Base-by-base conservation (phyloP, 169 alveolate genomes). In the Hepatocystis sp. region DNA sequence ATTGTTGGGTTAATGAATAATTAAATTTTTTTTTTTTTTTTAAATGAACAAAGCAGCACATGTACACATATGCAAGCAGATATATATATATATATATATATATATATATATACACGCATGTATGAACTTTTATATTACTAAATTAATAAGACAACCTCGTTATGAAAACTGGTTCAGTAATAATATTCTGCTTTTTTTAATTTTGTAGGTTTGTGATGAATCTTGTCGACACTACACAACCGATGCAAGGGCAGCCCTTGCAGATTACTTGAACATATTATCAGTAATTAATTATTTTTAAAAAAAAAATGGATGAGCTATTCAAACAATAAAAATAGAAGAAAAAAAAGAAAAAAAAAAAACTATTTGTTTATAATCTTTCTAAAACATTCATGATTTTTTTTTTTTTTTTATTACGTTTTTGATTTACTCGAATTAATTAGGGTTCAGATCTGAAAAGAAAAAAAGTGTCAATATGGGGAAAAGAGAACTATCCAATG, bases 1-100 rank as follows among this genome's bases (percentile, higher is more conserved):
- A 98, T 92, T 97, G 99, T 86, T 98, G 99, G 99, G 97, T 98
- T 19, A 95, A 99, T 68, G 98, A 96, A 55, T 19, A 25, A 5
- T 27, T 27, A 23, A 27, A 19, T 28, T 21, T 42, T 30, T 17
- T 25, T n/a, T n/a, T n/a, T n/a, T n/a, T n/a, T n/a, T n/a, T n/a
- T n/a, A n/a, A n/a, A n/a, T n/a, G n/a, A n/a, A n/a, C n/a, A n/a
- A n/a, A n/a, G n/a, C n/a, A n/a, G n/a, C n/a, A n/a, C n/a, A n/a
- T n/a, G n/a, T n/a, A n/a, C n/a, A n/a, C n/a, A n/a, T n/a, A n/a
- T n/a, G n/a, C n/a, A n/a, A n/a, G n/a, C n/a, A n/a, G n/a, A 13
- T 44, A 66, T 34, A 30, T 25, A 53, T 25, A 13, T 13, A 44
- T 3, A 66, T 30, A 47, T 7, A 39, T 25, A 27, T 17, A 17